These are phyloP conservation scores for Oryza glaberrima DNA, from an alignment of 176 grass and related monocot species.

Conservation along the genomic window DNA sequence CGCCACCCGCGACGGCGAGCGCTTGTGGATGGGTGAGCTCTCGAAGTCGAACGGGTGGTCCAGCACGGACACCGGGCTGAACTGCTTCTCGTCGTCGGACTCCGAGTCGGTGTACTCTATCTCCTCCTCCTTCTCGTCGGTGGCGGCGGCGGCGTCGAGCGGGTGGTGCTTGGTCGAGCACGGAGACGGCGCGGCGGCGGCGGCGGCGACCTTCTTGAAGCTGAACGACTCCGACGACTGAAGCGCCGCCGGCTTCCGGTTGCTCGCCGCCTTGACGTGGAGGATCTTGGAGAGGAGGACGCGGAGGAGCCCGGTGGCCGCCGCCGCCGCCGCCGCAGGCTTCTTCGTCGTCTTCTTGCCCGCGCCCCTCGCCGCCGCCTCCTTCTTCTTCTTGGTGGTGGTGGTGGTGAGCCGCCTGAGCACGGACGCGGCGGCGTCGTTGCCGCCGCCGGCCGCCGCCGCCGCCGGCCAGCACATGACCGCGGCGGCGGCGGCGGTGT, in stretches of 20 bases:
- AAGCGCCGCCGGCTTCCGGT: conserved; percentile 47
- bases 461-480: conserved; percentile 65
- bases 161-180: not conserved
- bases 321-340: no score
- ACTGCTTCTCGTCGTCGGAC: conserved; percentile 61
- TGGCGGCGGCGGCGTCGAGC: not conserved
- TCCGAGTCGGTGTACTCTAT: conserved; percentile 31
- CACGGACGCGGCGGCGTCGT: conserved; percentile 19
- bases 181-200: not conserved
- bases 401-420: conserved; percentile 46
- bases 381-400: not conserved
- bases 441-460: not conserved
- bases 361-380: no score
- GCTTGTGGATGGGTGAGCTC: conserved; percentile 51
- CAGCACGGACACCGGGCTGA: conserved; percentile 80
- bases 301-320: conserved; percentile 32
- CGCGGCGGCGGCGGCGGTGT: conserved; percentile 34
- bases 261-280: conserved; percentile 19
- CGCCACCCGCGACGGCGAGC: not conserved
- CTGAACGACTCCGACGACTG: conserved; percentile 47
- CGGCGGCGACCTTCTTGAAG: conserved; percentile 24
- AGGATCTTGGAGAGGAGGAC: conserved; percentile 68
- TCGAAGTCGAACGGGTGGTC: conserved; percentile 58
- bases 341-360: conserved; percentile 8
- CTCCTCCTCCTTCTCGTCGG: not conserved